Percentiles rank a stretch among this genome's conserved stretches.
These are phyloP conservation scores for Plantago major DNA, from an alignment of 257 asterid genomes.

Conservation along the genomic window DNA sequence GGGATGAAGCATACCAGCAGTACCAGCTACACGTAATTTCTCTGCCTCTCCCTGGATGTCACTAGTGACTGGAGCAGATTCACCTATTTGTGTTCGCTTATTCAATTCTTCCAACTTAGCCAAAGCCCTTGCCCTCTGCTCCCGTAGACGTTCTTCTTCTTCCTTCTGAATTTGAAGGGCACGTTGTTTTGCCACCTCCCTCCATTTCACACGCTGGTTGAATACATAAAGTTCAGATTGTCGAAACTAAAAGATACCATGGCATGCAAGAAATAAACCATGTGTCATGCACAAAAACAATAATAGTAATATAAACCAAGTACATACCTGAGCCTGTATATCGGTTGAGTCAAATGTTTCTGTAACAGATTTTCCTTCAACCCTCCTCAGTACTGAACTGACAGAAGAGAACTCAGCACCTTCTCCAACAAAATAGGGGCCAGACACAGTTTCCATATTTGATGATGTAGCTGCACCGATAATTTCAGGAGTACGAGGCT, in stretches of 20 bases:
- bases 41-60: slow-evolving; percentile 32
- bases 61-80: slow-evolving; percentile 27
- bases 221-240: slow-evolving; percentile 21
- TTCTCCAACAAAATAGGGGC: slow-evolving; percentile 32
- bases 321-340: slow-evolving; percentile 63
- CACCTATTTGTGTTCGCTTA: slow-evolving; percentile 59
- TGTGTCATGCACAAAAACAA: too few species aligned
- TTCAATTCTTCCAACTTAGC: slow-evolving; percentile 96
- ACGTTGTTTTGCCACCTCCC: slow-evolving; percentile 60
- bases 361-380: slow-evolving; percentile 40
- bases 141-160: slow-evolving; percentile 84
- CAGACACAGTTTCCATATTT: slow-evolving; percentile 29
- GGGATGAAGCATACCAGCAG: slow-evolving; percentile 28
- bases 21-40: slow-evolving; percentile 27
- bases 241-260: slow-evolving; percentile 12
- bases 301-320: not conserved
- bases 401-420: slow-evolving; percentile 32
- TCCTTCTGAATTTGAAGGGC: slow-evolving; percentile 77
- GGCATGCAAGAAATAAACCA: slow-evolving; percentile 10
- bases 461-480: slow-evolving; percentile 25
- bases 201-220: slow-evolving; percentile 65
- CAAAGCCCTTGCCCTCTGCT: slow-evolving; percentile 87
- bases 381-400: slow-evolving; percentile 30
- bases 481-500: slow-evolving; percentile 38
- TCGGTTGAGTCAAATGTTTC: slow-evolving; percentile 56